Conservation (phyloP, 2,329 filamentous ascomycete species). For the Emergomyces pasteurianus region DNA sequence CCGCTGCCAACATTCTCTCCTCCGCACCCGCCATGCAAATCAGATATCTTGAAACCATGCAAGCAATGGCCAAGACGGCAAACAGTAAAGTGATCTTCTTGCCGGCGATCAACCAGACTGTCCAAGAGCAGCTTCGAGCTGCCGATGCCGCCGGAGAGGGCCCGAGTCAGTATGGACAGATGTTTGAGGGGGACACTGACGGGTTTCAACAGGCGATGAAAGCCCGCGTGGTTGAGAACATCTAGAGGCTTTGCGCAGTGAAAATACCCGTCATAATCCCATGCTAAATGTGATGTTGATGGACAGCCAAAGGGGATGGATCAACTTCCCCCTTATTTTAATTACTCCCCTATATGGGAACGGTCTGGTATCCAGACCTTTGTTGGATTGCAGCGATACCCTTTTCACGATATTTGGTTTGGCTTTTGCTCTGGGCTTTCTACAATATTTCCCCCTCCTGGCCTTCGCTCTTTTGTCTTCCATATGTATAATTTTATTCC, state of each 20-base stretch:
- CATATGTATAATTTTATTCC: not conserved
- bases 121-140: slow-evolving; percentile 38
- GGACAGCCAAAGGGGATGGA: not conserved
- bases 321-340: too few species aligned
- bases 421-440: not conserved
- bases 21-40: slow-evolving; percentile 97
- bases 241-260: slow-evolving; percentile 40
- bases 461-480: not conserved
- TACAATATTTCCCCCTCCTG: not conserved
- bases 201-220: slow-evolving; percentile 74
- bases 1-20: slow-evolving; percentile 86
- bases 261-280: not conserved
- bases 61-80: slow-evolving; percentile 90
- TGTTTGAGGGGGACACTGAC: slow-evolving; percentile 31
- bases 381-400: not conserved
- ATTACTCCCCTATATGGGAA: not conserved
- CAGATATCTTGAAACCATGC: slow-evolving; percentile 95
- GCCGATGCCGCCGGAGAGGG: slow-evolving; percentile 45
- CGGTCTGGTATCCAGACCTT: not conserved
- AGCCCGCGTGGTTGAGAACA: slow-evolving; percentile 71
- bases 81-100: slow-evolving; percentile 83
- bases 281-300: not conserved
- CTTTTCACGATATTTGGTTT: not conserved
- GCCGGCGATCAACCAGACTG: slow-evolving; percentile 51
- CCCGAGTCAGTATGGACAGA: slow-evolving; percentile 36